Percentiles rank a stretch among this genome's conserved stretches.
Evolutionary conservation across 2,329 filamentous ascomycete genomes (phyloP).

Genomic region (Boeremia lycopersici): DNA sequence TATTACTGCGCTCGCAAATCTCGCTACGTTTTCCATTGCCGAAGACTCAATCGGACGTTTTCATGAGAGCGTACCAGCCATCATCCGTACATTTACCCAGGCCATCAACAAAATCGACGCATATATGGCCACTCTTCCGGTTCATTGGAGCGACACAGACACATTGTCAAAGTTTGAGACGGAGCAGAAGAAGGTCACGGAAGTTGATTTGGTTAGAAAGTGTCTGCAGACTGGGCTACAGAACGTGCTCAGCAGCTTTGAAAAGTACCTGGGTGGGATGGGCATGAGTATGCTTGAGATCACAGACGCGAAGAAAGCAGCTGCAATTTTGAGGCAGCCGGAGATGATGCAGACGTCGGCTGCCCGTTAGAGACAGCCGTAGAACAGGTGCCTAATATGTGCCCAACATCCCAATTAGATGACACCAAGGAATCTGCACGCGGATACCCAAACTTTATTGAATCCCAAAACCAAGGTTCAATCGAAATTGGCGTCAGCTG

Average conservation of each 20-base stretch:
- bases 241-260: constrained; percentile 73
- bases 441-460: neutral
- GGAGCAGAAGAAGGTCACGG: constrained; percentile 54
- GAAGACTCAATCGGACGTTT: constrained; percentile 89
- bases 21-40: constrained; percentile 73
- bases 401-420: neutral
- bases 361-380: neutral
- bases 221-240: constrained; percentile 69
- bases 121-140: constrained; percentile 64
- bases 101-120: constrained; percentile 72
- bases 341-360: constrained; percentile 31
- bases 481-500: too few species aligned
- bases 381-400: neutral
- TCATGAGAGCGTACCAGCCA: constrained; percentile 76
- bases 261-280: constrained; percentile 73
- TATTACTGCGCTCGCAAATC: constrained; percentile 68
- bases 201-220: constrained; percentile 73
- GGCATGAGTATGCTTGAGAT: constrained; percentile 74
- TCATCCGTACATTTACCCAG: constrained; percentile 74
- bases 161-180: constrained; percentile 55
- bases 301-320: constrained; percentile 59
- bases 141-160: constrained; percentile 81
- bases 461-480: too few species aligned
- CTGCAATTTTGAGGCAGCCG: constrained; percentile 21
- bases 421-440: neutral